Percentiles rank a stretch among this genome's conserved stretches.
phyloP scores from a whole-genome alignment of 257 asterid species.

The Nicotiana knightiana region DNA sequence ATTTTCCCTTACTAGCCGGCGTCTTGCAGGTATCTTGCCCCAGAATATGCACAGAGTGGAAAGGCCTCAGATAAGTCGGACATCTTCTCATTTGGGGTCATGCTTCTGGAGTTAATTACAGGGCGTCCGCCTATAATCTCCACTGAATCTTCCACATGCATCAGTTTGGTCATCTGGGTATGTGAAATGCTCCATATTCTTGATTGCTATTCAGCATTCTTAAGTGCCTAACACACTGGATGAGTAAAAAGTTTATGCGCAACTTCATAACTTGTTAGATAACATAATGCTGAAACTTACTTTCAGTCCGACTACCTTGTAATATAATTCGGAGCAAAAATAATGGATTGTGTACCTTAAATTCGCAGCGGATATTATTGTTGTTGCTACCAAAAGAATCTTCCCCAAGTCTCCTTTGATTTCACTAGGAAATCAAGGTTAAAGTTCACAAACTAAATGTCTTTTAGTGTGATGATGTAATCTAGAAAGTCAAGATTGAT shows the following conservation, averaged over 20 bases:
- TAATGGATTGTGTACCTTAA: too few relatives aligned
- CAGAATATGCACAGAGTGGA: slow-evolving; percentile 22
- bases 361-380: too few relatives aligned
- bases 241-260: not conserved
- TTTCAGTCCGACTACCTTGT: not conserved
- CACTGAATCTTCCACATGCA: not conserved
- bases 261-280: not conserved
- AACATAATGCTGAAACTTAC: not conserved
- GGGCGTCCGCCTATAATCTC: slow-evolving; percentile 12
- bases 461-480: too few relatives aligned
- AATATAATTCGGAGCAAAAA: too few relatives aligned
- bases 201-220: not conserved
- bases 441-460: too few relatives aligned
- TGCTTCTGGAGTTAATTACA: slow-evolving; percentile 28
- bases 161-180: slow-evolving; percentile 20
- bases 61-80: slow-evolving; percentile 23
- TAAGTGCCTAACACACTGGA: not conserved
- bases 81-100: slow-evolving; percentile 22
- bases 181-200: not conserved
- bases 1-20: not conserved
- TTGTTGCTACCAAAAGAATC: too few relatives aligned
- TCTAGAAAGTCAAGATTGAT: too few relatives aligned
- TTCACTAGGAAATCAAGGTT: too few relatives aligned
- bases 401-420: too few relatives aligned
- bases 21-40: slow-evolving; percentile 24